A percentile compares a stretch with the other conserved stretches of the same genome.
These are phyloP conservation scores for Hanseniaspora vineae DNA, from an alignment of 805 yeast genomes.

Conservation along the genomic window DNA sequence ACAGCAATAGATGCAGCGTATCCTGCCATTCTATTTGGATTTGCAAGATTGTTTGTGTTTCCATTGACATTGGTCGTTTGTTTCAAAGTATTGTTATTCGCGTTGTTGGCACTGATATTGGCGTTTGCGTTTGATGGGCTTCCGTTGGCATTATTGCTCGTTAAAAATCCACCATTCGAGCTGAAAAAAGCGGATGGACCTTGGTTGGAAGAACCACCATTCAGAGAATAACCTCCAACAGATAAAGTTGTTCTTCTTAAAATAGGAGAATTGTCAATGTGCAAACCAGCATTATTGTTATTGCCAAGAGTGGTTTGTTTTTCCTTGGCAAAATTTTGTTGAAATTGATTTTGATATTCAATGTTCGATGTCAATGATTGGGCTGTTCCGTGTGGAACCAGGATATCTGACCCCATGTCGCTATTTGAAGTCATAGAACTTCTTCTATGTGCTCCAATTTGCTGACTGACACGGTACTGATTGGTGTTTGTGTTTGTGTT, in stretches of 20 bases:
- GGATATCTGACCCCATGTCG: conserved; percentile 11
- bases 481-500: conserved; percentile 3
- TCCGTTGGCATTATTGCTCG: too few relatives aligned
- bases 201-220: conserved; percentile 2
- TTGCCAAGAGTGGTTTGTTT: background rate
- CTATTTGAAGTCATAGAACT: conserved; percentile 16
- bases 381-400: background rate
- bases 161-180: too few relatives aligned
- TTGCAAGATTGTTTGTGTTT: background rate
- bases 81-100: background rate
- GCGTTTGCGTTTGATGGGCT: too few relatives aligned
- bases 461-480: conserved; percentile 7
- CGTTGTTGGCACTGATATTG: background rate
- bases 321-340: background rate
- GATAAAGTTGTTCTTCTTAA: conserved; percentile 19
- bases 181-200: too few relatives aligned
- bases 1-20: background rate
- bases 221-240: conserved; percentile 13
- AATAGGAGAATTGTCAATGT: conserved; percentile 11
- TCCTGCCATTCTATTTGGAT: background rate
- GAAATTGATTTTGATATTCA: background rate
- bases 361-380: background rate
- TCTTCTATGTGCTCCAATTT: conserved; percentile 22
- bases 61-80: background rate
- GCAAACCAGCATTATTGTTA: background rate